Conservation (phyloP, 495 filamentous ascomycete species). For the Neurospora sp. region DNA sequence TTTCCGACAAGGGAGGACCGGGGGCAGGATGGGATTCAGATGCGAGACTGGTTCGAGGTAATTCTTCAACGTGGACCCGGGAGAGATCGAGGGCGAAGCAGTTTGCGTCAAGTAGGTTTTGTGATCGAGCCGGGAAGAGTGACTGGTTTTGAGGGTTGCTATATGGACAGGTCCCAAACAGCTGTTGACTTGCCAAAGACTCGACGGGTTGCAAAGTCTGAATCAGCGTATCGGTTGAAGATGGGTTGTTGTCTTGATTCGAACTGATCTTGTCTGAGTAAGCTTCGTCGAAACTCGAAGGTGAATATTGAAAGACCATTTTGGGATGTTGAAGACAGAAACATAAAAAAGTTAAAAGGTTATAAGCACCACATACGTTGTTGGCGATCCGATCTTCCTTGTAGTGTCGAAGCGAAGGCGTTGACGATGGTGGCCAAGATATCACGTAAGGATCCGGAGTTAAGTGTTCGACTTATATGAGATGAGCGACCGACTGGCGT, state of each 20-base stretch:
- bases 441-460: background rate
- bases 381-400: conserved; percentile 1
- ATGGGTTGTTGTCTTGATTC: conserved; percentile 25
- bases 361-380: conserved; percentile 21
- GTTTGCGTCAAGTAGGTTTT: conserved; percentile 19
- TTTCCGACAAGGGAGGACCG: background rate
- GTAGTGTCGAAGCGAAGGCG: background rate
- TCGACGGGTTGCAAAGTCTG: conserved; percentile 25
- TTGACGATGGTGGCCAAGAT: background rate
- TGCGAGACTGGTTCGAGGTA: background rate
- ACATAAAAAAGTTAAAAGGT: conserved; percentile 4
- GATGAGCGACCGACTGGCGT: background rate
- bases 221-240: conserved; percentile 26
- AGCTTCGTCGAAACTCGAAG: conserved; percentile 25
- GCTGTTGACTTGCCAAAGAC: conserved; percentile 7
- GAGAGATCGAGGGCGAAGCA: conserved; percentile 18
- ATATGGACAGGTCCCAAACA: conserved; percentile 18
- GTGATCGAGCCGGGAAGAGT: conserved; percentile 19
- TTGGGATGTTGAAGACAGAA: conserved; percentile 3
- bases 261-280: conserved; percentile 38
- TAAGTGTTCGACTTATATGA: conserved; percentile 18
- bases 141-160: conserved; percentile 10
- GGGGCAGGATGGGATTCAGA: background rate
- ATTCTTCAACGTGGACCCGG: background rate
- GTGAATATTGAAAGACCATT: conserved; percentile 25